phyloP scores from a whole-genome alignment of 768 basidiomycete species.

The Hirschioporus abietinus region DNA sequence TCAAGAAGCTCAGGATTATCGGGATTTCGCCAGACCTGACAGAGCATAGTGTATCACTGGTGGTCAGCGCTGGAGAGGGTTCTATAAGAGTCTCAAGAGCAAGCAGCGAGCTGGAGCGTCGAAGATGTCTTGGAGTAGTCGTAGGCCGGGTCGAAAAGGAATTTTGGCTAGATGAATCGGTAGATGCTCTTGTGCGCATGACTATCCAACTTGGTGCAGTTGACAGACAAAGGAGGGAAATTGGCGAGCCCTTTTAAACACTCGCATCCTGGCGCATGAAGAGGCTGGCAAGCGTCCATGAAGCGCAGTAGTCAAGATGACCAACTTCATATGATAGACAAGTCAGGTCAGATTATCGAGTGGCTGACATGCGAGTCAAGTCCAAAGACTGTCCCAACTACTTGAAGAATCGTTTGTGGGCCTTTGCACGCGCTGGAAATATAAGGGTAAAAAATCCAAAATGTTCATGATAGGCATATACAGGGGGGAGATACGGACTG shows the following conservation, averaged over 20 bases:
- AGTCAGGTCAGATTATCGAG: background rate
- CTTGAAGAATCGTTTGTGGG: background rate
- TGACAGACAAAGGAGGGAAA: background rate
- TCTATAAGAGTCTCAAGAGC: background rate
- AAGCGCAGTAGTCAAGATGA: no score
- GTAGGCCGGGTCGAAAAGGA: background rate
- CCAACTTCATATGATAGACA: no score
- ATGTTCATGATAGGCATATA: background rate
- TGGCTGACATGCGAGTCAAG: background rate
- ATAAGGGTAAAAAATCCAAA: background rate
- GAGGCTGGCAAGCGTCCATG: background rate
- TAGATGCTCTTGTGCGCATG: background rate
- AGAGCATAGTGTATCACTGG: background rate
- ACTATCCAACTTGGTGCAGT: background rate
- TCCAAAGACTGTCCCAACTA: background rate
- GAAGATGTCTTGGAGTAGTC: background rate
- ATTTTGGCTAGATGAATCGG: background rate
- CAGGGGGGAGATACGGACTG: background rate
- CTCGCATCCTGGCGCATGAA: background rate
- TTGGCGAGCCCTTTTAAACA: background rate
- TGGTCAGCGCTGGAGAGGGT: background rate
- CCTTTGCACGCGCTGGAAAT: background rate
- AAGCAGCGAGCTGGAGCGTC: background rate
- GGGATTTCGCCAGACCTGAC: background rate
- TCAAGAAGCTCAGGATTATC: background rate